These are phyloP conservation scores for Glycine soja DNA, from an alignment of 306 rosid species.

Conservation along the genomic window DNA sequence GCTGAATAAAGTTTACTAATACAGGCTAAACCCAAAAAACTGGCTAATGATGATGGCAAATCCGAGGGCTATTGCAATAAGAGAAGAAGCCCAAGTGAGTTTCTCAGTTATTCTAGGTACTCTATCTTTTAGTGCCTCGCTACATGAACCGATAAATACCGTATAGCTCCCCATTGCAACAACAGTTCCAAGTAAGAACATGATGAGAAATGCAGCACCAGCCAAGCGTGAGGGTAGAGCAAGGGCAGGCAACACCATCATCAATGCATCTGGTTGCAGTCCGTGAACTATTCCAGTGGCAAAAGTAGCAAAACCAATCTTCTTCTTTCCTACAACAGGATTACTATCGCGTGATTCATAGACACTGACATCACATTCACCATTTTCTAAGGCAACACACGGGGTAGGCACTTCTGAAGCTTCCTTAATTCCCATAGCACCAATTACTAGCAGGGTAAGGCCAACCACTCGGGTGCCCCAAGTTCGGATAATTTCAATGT, in stretches of 20 bases:
- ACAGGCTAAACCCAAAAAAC: slow-evolving; percentile 86
- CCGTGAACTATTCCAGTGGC: slow-evolving; percentile 98
- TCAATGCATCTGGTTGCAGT: slow-evolving; percentile 93
- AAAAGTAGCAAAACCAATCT: slow-evolving; percentile 97
- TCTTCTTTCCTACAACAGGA: slow-evolving; percentile 73
- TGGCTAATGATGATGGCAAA: slow-evolving; percentile 86
- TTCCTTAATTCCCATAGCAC: slow-evolving; percentile 90
- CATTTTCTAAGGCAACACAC: slow-evolving; percentile 81
- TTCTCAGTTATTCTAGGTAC: slow-evolving; percentile 94
- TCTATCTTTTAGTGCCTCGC: slow-evolving; percentile 85
- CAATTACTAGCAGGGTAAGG: slow-evolving; percentile 79
- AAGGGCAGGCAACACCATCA: slow-evolving; percentile 97
- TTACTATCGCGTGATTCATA: slow-evolving; percentile 64
- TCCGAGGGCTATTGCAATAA: slow-evolving; percentile 89
- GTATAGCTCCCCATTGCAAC: slow-evolving; percentile 97
- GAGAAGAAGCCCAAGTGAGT: slow-evolving; percentile 98
- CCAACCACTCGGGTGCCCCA: slow-evolving; percentile 99
- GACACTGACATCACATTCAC: slow-evolving; percentile 68
- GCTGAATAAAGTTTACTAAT: slow-evolving; percentile 49
- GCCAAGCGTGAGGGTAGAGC: slow-evolving; percentile 95
- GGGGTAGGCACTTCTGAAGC: slow-evolving; percentile 87
- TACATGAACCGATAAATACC: slow-evolving; percentile 89
- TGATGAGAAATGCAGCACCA: slow-evolving; percentile 91
- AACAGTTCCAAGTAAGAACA: slow-evolving; percentile 92
- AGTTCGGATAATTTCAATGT: slow-evolving; percentile 80